These are phyloP conservation scores for Spathaspora arborariae DNA, from an alignment of 805 yeast genomes.

Conservation along the genomic window DNA sequence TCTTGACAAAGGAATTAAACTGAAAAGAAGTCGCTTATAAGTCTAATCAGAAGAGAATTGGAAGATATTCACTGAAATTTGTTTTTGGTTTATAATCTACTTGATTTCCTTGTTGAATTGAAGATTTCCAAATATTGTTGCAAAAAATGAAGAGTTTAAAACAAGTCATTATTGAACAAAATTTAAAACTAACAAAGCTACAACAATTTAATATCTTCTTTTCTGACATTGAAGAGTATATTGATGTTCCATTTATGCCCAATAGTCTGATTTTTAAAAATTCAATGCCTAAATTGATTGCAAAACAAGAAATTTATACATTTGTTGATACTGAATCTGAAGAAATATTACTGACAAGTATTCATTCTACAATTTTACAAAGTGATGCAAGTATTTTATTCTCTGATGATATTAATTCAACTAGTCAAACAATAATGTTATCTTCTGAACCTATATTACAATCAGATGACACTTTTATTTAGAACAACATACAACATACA, in stretches of 20 bases:
- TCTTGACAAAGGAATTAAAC: too few relatives aligned
- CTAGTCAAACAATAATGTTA: slow-evolving; percentile 1
- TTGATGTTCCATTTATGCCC: slow-evolving; percentile 5
- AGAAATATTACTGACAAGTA: slow-evolving; percentile 1
- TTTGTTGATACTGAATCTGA: not conserved
- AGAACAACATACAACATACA: not conserved
- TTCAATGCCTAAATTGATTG: slow-evolving; percentile 5
- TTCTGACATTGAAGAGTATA: slow-evolving; percentile 2
- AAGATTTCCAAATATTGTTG: not conserved
- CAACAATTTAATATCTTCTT: slow-evolving; percentile 7
- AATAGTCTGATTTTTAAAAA: not conserved
- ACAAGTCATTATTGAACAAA: slow-evolving; percentile 2
- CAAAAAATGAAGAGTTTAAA: slow-evolving; percentile 5
- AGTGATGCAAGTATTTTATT: not conserved
- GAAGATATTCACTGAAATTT: too few relatives aligned
- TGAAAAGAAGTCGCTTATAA: too few relatives aligned
- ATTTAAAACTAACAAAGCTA: slow-evolving; percentile 6
- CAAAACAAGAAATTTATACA: not conserved
- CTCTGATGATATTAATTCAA: slow-evolving; percentile 4
- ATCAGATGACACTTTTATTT: not conserved
- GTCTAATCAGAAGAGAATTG: too few relatives aligned
- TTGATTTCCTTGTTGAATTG: not conserved
- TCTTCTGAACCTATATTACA: slow-evolving; percentile 1
- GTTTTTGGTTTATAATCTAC: not conserved
- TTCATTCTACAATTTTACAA: not conserved